phyloP scores from a whole-genome alignment of 192 early-diverging fungal genomes.

The Umbelopsis sp. region DNA sequence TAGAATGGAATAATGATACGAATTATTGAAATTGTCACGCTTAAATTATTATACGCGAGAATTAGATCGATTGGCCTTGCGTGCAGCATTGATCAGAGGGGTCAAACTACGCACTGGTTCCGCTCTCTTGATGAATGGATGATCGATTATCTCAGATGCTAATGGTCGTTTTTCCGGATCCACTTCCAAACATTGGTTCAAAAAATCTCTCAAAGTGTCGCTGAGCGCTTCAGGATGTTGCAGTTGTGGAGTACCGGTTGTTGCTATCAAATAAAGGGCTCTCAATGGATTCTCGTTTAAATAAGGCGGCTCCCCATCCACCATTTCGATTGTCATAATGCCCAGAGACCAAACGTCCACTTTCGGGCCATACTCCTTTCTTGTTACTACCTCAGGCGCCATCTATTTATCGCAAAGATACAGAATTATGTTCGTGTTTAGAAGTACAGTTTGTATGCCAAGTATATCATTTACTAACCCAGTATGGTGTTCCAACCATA shows the following conservation, averaged over 20 bases:
- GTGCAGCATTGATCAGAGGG: slow-evolving; percentile 66
- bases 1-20: no score
- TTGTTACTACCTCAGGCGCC: slow-evolving; percentile 95
- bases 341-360: slow-evolving; percentile 97
- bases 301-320: slow-evolving; percentile 97
- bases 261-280: slow-evolving; percentile 93
- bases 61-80: background rate
- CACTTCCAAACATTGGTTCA: slow-evolving; percentile 78
- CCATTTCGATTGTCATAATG: slow-evolving; percentile 98
- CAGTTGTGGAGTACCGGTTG: slow-evolving; percentile 90
- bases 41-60: background rate
- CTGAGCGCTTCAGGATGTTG: slow-evolving; percentile 86
- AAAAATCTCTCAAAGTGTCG: slow-evolving; percentile 79
- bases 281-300: slow-evolving; percentile 90
- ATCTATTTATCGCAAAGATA: slow-evolving; percentile 58
- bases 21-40: no score
- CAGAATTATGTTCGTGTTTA: no score
- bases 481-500: slow-evolving; percentile 91
- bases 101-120: slow-evolving; percentile 79
- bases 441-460: no score
- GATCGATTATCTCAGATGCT: slow-evolving; percentile 78
- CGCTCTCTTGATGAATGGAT: slow-evolving; percentile 85
- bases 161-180: slow-evolving; percentile 79
- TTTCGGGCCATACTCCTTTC: slow-evolving; percentile 91
- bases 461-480: slow-evolving; percentile 40